Base-by-base conservation (phyloP, 1,284 basidiomycete genomes). In the Rhodofomes roseus region DNA sequence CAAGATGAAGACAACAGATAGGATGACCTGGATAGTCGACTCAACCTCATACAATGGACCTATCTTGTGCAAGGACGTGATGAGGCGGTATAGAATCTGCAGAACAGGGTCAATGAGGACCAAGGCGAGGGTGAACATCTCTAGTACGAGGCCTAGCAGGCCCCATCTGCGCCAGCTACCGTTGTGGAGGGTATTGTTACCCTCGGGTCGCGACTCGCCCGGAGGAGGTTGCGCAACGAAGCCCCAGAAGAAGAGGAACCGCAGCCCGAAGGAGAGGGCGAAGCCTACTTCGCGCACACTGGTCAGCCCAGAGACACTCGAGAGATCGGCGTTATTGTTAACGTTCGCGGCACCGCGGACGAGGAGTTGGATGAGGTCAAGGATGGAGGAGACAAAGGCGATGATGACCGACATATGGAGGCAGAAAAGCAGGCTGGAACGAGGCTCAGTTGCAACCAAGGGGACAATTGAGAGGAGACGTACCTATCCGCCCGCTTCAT, bases 131-230 rank as follows among this genome's bases (percentile, higher is more conserved):
- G 84, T 74, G 39, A 66, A 62, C 76, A 79, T 83, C 62, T 87
- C 81, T 56, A 87, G 70, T 31, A 82, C 22, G 27, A 76, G 68
- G 20, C 88, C 86, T 7, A 79, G 60, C 31, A 78, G 37, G 8
- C 87, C 86, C 86, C 85, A 88, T 52, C 81, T 80, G 60, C 71
- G 66, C 89, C 87, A 90, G 64, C 77, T 81, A 23, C 80, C 86
- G 62, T 81, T 84, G 62, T 88, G 86, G 55, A 68, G 56, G 63
- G 25, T 63, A 60, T 57, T 64, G 55, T 61, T 64, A n/a, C n/a
- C n/a, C 59, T 55, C 63, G 54, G 56, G 60, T 14, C 58, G 59
- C 2, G 57, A 60, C 65, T 83, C 80, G 44, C 76, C 78, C 31
- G 73, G 71, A 18, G 87, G 85, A 54, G 84, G 79, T 62, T 79